phyloP scores from a whole-genome alignment of 495 filamentous ascomycete species.

The Talaromyces trachyspermus region DNA sequence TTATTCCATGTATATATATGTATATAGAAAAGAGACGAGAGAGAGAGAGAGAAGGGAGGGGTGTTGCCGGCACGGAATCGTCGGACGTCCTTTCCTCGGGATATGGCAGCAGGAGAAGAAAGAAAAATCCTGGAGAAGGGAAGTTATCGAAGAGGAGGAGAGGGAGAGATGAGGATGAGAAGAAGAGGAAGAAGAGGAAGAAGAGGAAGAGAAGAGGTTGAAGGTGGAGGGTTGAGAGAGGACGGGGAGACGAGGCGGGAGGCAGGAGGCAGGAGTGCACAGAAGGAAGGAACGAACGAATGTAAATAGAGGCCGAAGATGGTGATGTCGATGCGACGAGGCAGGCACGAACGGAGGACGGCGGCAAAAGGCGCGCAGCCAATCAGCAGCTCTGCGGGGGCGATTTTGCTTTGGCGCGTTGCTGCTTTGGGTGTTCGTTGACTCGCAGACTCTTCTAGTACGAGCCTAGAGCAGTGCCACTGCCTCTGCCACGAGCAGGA shows the following conservation, averaged over 20 bases:
- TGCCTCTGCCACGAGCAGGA: no score
- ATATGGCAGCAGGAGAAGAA: no score
- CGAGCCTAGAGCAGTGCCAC: no score
- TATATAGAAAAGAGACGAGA: conserved; percentile 12
- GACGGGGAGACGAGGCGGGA: conserved; percentile 6
- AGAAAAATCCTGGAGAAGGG: conserved; percentile 12
- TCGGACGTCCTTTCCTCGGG: no score
- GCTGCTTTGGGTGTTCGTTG: no score
- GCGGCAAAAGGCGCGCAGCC: conserved; percentile 6
- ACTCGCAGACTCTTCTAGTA: no score
- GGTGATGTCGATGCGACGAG: conserved; percentile 13
- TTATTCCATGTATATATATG: no score
- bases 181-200: conserved; percentile 11
- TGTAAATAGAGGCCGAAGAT: background rate
- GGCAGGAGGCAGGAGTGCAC: background rate
- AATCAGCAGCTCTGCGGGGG: no score
- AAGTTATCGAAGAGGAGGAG: conserved; percentile 8
- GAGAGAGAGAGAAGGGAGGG: no score
- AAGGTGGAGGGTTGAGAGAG: conserved; percentile 18
- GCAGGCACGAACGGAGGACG: conserved; percentile 25
- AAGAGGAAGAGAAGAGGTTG: conserved; percentile 11
- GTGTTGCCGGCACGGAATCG: no score
- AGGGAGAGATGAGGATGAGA: conserved; percentile 8
- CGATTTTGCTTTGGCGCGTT: no score
- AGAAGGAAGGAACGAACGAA: background rate